Evolutionary conservation across 129 eudicot species (phyloP).

Genomic region (Ambrosia trifida): DNA sequence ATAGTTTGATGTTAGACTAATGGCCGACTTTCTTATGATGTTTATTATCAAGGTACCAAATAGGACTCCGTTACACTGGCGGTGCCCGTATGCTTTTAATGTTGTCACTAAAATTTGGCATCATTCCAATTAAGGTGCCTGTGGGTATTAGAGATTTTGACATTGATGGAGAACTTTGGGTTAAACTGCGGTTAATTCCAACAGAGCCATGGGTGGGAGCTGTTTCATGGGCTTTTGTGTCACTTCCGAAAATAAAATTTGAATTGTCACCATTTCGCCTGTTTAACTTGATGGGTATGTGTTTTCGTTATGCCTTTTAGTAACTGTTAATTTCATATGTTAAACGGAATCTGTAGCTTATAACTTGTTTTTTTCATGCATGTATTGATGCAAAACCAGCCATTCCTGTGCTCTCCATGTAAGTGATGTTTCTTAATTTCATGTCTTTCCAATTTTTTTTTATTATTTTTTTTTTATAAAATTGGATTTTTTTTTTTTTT

Average conservation of each 20-base stretch:
- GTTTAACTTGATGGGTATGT: slow-evolving; percentile 92
- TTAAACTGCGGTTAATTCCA: slow-evolving; percentile 80
- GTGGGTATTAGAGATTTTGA: slow-evolving; percentile 91
- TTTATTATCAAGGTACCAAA: slow-evolving; percentile 71
- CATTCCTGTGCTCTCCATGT: slow-evolving; percentile 93
- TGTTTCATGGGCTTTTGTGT: slow-evolving; percentile 93
- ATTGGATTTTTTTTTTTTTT: too few relatives aligned
- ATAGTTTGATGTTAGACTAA: slow-evolving; percentile 11
- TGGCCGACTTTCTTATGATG: neutral
- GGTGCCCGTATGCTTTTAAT: slow-evolving; percentile 95
- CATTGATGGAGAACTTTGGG: slow-evolving; percentile 99
- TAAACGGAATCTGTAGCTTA: neutral
- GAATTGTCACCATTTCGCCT: slow-evolving; percentile 91
- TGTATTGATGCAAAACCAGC: slow-evolving; percentile 56
- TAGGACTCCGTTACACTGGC: slow-evolving; percentile 95
- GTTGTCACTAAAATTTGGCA: slow-evolving; percentile 81
- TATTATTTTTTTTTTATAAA: too few relatives aligned
- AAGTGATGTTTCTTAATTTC: slow-evolving; percentile 39
- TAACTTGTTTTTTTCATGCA: slow-evolving; percentile 36
- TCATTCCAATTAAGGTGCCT: slow-evolving; percentile 81
- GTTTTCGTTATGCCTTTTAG: slow-evolving; percentile 10
- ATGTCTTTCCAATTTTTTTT: too few relatives aligned
- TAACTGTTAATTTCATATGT: slow-evolving; percentile 2
- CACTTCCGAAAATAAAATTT: slow-evolving; percentile 91
- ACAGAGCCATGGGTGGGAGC: slow-evolving; percentile 98